A percentile compares a stretch with the other conserved stretches of the same genome.
phyloP scores from a whole-genome alignment of 768 basidiomycete species.

The Phaeotremella skinneri region DNA sequence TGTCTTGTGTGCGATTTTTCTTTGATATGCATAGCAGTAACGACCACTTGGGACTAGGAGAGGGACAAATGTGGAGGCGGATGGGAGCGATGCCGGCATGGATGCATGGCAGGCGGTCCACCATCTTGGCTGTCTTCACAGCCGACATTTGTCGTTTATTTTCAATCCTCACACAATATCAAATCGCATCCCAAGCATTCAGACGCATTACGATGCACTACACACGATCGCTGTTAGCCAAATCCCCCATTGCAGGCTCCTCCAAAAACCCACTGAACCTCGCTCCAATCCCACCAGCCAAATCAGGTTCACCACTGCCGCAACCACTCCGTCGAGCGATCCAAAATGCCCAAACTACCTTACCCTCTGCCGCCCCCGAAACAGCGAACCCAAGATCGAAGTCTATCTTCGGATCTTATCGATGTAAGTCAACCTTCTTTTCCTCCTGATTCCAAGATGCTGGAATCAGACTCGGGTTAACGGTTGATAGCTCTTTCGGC shows the following conservation, averaged over 20 bases:
- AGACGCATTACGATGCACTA: neutral
- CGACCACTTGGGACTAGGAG: neutral
- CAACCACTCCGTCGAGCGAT: neutral
- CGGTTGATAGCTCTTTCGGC: neutral
- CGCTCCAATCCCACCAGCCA: neutral
- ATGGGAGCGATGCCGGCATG: neutral
- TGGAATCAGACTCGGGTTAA: neutral
- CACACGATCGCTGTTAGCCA: neutral
- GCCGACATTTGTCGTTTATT: too few species aligned
- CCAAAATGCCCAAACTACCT: neutral
- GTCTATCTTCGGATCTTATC: neutral
- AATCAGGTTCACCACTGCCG: neutral
- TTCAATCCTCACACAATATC: too few species aligned
- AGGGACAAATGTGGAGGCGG: too few species aligned
- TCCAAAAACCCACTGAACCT: neutral
- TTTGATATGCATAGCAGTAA: slow-evolving; percentile 4
- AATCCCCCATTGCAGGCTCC: neutral
- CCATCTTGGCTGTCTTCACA: too few species aligned
- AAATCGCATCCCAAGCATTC: too few species aligned
- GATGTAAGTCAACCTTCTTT: neutral
- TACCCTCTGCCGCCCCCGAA: neutral
- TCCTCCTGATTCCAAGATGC: neutral
- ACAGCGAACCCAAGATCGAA: neutral
- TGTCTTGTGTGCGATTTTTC: neutral
- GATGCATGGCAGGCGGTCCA: too few species aligned